These are phyloP conservation scores for Balansia obtecta DNA, from an alignment of 2,329 filamentous ascomycete species.

Conservation along the genomic window DNA sequence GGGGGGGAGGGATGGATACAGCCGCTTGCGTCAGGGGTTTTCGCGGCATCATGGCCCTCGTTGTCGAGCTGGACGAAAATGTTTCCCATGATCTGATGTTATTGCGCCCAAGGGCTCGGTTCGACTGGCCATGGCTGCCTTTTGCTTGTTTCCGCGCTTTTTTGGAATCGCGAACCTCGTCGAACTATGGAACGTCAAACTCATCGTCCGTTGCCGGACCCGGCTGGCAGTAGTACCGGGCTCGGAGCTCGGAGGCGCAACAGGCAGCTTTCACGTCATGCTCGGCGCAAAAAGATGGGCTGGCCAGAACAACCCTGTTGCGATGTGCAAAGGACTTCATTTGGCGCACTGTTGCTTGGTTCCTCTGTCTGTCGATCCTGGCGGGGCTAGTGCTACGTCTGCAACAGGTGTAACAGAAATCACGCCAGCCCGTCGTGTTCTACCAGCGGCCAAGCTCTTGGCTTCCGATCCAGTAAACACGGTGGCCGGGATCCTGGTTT, in stretches of 20 bases:
- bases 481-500: constrained; percentile 5
- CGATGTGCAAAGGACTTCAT: not conserved
- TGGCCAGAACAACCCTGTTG: not conserved
- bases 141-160: not conserved
- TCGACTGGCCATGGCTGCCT: not conserved
- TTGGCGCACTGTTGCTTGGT: not conserved
- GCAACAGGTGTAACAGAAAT: not conserved
- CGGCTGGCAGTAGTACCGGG: not conserved
- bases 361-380: not conserved
- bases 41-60: not conserved
- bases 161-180: not conserved
- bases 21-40: not conserved
- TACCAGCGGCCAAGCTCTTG: not conserved
- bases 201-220: not conserved
- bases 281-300: not conserved
- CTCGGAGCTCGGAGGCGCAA: constrained; percentile 1
- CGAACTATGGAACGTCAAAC: not conserved
- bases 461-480: not conserved
- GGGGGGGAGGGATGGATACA: not conserved
- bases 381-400: not conserved
- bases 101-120: not conserved
- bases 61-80: not conserved
- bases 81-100: not conserved
- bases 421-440: not conserved
- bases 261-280: not conserved